phyloP scores from a whole-genome alignment of 2,329 filamentous ascomycete genomes.

The Drechslerella dactyloides region DNA sequence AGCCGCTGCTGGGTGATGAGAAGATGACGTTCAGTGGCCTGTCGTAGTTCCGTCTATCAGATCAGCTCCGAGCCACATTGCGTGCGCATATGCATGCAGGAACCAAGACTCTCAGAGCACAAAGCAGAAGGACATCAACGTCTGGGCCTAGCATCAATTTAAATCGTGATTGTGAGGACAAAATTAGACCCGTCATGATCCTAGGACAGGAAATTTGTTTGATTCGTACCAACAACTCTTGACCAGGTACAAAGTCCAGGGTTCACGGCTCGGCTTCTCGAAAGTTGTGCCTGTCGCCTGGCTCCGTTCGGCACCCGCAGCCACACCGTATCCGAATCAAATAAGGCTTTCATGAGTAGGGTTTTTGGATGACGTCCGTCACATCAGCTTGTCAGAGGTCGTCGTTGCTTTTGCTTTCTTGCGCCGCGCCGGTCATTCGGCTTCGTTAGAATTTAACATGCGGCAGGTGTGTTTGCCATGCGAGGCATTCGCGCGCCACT shows the following conservation, averaged over 20 bases:
- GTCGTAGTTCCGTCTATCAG: slow-evolving; percentile 14
- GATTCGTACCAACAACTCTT: neutral
- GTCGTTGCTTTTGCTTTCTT: slow-evolving; percentile 14
- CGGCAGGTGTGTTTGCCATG: no score
- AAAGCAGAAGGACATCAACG: slow-evolving; percentile 29
- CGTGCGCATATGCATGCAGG: slow-evolving; percentile 45
- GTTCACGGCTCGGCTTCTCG: neutral
- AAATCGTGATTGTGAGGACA: slow-evolving; percentile 21
- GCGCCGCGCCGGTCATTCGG: no score
- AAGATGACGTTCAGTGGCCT: slow-evolving; percentile 9
- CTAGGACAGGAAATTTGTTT: no score
- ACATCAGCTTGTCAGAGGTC: slow-evolving; percentile 27
- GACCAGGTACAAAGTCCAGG: no score
- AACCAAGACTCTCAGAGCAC: slow-evolving; percentile 36
- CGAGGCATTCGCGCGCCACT: slow-evolving; percentile 18
- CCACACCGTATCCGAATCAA: slow-evolving; percentile 35
- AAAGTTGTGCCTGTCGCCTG: no score
- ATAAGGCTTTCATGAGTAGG: no score
- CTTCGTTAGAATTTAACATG: no score
- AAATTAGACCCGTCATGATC: no score
- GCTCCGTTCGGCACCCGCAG: slow-evolving; percentile 30
- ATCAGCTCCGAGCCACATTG: slow-evolving; percentile 14
- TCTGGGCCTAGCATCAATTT: slow-evolving; percentile 9
- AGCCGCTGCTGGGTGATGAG: no score
- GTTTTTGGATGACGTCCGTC: slow-evolving; percentile 35